Conservation (phyloP, 805 yeast genomes). For the Wickerhamomyces subpelliculosus region DNA sequence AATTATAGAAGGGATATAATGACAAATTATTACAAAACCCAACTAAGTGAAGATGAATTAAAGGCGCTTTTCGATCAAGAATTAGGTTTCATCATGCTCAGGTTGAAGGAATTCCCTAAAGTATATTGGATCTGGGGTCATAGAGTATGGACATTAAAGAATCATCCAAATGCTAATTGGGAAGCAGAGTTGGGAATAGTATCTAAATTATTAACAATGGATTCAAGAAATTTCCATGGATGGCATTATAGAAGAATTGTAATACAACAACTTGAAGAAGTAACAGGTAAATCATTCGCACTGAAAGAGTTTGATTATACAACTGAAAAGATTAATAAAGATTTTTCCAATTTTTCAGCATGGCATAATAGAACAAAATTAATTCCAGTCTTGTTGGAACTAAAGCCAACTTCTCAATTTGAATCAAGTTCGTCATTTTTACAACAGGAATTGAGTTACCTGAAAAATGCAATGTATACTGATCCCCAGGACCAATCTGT, state of each 20-base stretch:
- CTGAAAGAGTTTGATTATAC: conserved; percentile 67
- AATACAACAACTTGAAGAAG: conserved; percentile 30
- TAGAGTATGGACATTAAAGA: conserved; percentile 70
- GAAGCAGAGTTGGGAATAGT: conserved; percentile 63
- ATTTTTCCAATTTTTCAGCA: conserved; percentile 91
- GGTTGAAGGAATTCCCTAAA: conserved; percentile 68
- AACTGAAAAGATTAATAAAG: conserved; percentile 65
- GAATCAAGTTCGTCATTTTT: conserved; percentile 33
- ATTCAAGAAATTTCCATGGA: conserved; percentile 86
- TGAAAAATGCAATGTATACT: conserved; percentile 81
- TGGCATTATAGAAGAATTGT: conserved; percentile 90
- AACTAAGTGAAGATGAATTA: conserved; percentile 15
- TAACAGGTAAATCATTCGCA: conserved; percentile 24
- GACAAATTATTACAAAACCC: conserved; percentile 8
- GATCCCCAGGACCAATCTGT: conserved; percentile 93
- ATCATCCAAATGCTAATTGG: conserved; percentile 55
- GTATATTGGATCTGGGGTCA: conserved; percentile 98
- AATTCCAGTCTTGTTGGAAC: conserved; percentile 43
- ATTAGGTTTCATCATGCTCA: conserved; percentile 48
- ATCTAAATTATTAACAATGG: conserved; percentile 57
- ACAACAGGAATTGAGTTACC: conserved; percentile 52
- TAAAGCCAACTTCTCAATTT: conserved; percentile 14
- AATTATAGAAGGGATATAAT: conserved; percentile 78
- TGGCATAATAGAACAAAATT: conserved; percentile 86
- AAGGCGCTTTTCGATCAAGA: conserved; percentile 43